Conservation (phyloP, 768 basidiomycete species). For the Termitomyces sp. region DNA sequence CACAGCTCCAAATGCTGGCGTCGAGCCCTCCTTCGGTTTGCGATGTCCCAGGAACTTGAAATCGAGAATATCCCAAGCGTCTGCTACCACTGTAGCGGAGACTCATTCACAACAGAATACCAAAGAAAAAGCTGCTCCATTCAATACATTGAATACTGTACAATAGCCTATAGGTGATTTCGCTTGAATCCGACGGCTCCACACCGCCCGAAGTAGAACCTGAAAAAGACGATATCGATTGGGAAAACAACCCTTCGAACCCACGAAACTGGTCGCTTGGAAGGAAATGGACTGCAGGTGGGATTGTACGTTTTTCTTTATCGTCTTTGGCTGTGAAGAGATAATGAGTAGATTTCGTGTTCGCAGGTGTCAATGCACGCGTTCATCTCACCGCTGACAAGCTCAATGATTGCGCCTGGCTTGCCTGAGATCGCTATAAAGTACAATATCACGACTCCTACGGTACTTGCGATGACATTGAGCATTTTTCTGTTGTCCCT, state of each 20-base stretch:
- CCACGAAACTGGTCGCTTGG: conserved; percentile 60
- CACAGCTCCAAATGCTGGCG: background rate
- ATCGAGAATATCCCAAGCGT: background rate
- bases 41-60: background rate
- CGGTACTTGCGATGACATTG: conserved; percentile 56
- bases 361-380: conserved; percentile 59
- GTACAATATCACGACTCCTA: conserved; percentile 53
- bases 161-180: background rate
- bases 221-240: conserved; percentile 48
- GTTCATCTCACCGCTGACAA: conserved; percentile 43
- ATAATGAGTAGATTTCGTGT: background rate
- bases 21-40: background rate
- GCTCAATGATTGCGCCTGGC: conserved; percentile 71
- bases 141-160: background rate
- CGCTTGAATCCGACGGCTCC: background rate
- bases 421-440: conserved; percentile 53
- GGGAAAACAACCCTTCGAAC: conserved; percentile 60
- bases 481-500: conserved; percentile 68
- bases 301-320: conserved; percentile 41
- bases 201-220: conserved; percentile 11
- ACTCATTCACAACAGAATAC: background rate
- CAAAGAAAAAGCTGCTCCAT: background rate
- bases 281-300: conserved; percentile 57
- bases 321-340: background rate
- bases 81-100: background rate